Base-by-base conservation (phyloP, 192 early-diverging fungal species). In the Diversispora eburnea region DNA sequence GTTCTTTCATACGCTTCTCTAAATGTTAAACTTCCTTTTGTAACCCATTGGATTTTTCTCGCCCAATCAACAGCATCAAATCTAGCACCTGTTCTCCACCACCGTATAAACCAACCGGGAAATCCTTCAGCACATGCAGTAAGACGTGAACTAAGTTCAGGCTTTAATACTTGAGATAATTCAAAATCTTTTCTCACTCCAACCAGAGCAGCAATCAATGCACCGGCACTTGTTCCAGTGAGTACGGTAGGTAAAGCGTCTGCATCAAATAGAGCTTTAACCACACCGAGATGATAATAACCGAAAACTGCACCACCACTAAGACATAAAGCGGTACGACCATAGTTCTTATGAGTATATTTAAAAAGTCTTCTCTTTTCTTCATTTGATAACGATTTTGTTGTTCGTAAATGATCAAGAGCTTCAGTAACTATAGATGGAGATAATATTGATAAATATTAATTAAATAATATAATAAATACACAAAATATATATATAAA, bases 1-100 rank as follows among this genome's bases (percentile, higher is more conserved):
- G 96, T 96, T 60, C 89, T 78, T 67, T 88, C 86, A 80, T 94
- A 95, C 0, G 96, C 96, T 80, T 98, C 96, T 55, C 85, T 73
- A 73, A 98, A 98, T 1, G 96, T 98, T 76, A 93, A 75, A 19
- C 89, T 88, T 8, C 93, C 94, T 67, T 84, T 86, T 10, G 87
- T 88, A 46, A 89, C 79, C 85, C 90, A 88, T 68, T 89, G 87
- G 6, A 82, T 81, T 51, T 91, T 86, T 8, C 81, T 76, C 46
- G 86, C 85, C 90, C 90, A 91, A 25, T 88, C 85, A 47, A 83
- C 80, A 8, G 85, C 78, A 70, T 90, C 88, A 72, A 87, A 88
- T 60, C 84, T 55, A 45, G 85, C 79, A 12, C 87, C 87, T 1
- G 82, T 81, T 9, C 49, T 72, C 8, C 78, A 63, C 22, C 82